Percentiles rank a stretch among this genome's conserved stretches.
Evolutionary conservation across 352 stramenopile genomes (phyloP).

Genomic region (Phytophthora cryptogea): DNA sequence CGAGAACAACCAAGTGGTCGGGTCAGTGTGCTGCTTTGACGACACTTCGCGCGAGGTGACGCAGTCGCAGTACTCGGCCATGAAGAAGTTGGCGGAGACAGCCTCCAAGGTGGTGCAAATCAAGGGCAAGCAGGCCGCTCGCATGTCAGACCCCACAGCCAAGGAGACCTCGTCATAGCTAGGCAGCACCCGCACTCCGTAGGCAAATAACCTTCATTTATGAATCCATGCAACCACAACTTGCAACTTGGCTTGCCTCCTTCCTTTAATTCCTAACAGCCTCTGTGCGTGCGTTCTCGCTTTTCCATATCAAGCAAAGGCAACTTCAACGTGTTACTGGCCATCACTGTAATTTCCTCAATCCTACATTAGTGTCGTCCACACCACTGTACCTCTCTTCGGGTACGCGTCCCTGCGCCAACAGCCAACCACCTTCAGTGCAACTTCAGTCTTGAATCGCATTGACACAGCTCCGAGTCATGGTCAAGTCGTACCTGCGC

Average conservation of each 20-base stretch:
- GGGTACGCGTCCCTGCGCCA: constrained; percentile 12
- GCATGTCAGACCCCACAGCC: neutral
- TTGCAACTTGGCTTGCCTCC: too few species aligned
- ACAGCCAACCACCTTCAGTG: neutral
- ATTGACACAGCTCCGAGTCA: constrained; percentile 15
- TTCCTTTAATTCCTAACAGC: neutral
- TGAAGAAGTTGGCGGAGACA: constrained; percentile 53
- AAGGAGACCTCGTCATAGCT: constrained; percentile 8
- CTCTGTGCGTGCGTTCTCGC: neutral
- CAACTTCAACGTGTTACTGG: constrained; percentile 1
- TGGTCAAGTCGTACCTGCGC: constrained; percentile 94
- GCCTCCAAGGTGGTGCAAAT: constrained; percentile 48
- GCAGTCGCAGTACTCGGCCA: constrained; percentile 59
- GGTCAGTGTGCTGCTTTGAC: constrained; percentile 69
- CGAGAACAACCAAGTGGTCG: constrained; percentile 53
- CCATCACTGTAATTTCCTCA: constrained; percentile 1
- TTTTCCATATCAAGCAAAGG: neutral
- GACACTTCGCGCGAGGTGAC: constrained; percentile 47
- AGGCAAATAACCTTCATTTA: constrained; percentile 18
- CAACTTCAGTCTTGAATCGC: neutral
- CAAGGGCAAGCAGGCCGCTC: constrained; percentile 28
- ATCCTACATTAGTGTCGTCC: neutral
- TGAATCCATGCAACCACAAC: constrained; percentile 10
- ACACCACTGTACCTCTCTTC: constrained; percentile 1
- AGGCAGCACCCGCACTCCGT: constrained; percentile 2